A percentile compares a stretch with the other conserved stretches of the same genome.
Conservation (phyloP, 2,329 filamentous ascomycete genomes). For the Aspergillus fijiensis region DNA sequence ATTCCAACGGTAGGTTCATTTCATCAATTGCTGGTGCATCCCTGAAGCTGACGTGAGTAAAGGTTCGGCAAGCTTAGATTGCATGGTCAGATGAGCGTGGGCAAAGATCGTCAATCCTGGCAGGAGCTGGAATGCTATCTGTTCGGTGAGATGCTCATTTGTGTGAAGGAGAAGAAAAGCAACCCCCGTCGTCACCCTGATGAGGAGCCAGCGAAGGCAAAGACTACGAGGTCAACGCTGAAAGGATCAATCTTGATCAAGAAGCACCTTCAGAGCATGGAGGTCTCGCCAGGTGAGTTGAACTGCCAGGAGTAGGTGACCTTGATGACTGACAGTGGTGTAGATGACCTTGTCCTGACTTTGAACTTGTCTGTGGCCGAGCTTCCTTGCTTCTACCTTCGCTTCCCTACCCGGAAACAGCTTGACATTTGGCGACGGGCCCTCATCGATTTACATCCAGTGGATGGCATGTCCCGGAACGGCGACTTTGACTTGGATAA, state of each 20-base stretch:
- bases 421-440: conserved; percentile 89
- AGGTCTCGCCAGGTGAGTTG: conserved; percentile 53
- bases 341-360: conserved; percentile 80
- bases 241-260: conserved; percentile 98
- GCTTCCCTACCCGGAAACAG: conserved; percentile 76
- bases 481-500: conserved; percentile 77
- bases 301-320: neutral
- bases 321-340: neutral
- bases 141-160: conserved; percentile 98
- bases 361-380: conserved; percentile 88
- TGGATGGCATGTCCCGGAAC: conserved; percentile 62
- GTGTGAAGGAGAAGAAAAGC: conserved; percentile 93
- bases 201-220: conserved; percentile 55
- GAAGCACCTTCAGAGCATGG: conserved; percentile 92
- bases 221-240: conserved; percentile 75
- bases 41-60: conserved; percentile 10
- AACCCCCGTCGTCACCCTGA: conserved; percentile 61
- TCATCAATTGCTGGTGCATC: neutral
- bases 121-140: conserved; percentile 96
- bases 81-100: conserved; percentile 85
- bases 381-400: conserved; percentile 88
- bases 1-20: conserved; percentile 66
- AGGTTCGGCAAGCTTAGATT: conserved; percentile 90
- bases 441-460: conserved; percentile 75
- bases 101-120: conserved; percentile 95